Percentiles rank a stretch among this genome's conserved stretches.
phyloP scores from a whole-genome alignment of 345 rosid genomes.

The Eutrema heterophyllum region DNA sequence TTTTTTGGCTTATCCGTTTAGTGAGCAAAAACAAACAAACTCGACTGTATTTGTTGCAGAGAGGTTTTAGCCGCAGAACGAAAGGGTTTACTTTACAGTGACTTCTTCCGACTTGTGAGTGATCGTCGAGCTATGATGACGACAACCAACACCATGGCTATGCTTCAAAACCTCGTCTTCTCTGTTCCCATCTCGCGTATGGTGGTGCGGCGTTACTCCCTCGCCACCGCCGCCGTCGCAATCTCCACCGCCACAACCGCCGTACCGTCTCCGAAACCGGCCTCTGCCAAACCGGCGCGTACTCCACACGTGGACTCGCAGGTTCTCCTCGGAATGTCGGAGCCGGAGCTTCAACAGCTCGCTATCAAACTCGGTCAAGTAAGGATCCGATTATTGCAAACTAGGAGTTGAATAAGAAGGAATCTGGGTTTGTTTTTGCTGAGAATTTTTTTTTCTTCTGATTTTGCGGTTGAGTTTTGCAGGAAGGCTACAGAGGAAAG shows the following conservation, averaged over 20 bases:
- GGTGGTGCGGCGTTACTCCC: constrained; percentile 34
- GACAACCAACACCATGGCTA: constrained; percentile 50
- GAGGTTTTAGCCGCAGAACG: constrained; percentile 39
- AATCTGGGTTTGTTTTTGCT: background rate
- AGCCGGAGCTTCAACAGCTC: constrained; percentile 78
- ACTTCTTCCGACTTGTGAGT: background rate
- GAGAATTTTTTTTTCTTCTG: background rate
- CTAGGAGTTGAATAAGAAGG: background rate
- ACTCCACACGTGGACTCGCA: constrained; percentile 47
- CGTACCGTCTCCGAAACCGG: constrained; percentile 30
- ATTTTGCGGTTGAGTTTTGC: background rate
- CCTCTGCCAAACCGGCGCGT: constrained; percentile 35
- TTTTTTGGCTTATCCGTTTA: constrained; percentile 19
- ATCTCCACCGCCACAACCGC: constrained; percentile 19
- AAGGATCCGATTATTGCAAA: background rate
- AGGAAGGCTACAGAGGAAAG: constrained; percentile 93
- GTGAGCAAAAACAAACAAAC: background rate
- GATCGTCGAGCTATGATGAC: constrained; percentile 11
- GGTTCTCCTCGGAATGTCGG: constrained; percentile 92
- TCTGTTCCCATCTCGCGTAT: constrained; percentile 54
- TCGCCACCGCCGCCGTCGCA: constrained; percentile 25
- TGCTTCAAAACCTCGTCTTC: constrained; percentile 54
- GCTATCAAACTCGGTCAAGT: constrained; percentile 85
- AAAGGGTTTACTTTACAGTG: constrained; percentile 22
- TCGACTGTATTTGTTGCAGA: background rate